Conservation (phyloP, 495 filamentous ascomycete genomes). For the Penicillium lividum region DNA sequence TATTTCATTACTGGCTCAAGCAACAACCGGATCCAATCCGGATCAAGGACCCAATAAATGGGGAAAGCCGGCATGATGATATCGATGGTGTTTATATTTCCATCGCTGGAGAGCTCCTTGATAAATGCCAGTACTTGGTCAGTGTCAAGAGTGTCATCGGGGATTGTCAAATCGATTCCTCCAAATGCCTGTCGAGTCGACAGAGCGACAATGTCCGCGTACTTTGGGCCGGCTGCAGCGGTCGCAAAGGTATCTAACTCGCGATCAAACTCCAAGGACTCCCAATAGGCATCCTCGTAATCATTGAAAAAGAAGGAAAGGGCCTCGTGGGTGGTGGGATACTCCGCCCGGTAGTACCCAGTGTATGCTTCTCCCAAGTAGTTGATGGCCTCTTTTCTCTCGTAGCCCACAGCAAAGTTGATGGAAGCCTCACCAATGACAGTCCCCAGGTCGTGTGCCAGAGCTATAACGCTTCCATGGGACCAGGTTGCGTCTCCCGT, state of each 20-base stretch:
- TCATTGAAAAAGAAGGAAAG: slow-evolving; percentile 47
- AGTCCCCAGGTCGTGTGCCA: slow-evolving; percentile 45
- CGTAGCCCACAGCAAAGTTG: slow-evolving; percentile 51
- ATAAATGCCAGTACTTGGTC: slow-evolving; percentile 49
- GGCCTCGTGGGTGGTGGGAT: slow-evolving; percentile 32
- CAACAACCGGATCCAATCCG: slow-evolving; percentile 50
- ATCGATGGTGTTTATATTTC: slow-evolving; percentile 56
- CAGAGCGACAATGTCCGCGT: slow-evolving; percentile 49
- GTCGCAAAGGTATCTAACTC: slow-evolving; percentile 32
- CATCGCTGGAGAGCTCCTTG: slow-evolving; percentile 55
- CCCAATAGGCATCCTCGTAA: slow-evolving; percentile 37
- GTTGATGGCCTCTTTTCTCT: slow-evolving; percentile 46
- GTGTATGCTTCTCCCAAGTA: slow-evolving; percentile 49
- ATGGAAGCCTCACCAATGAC: slow-evolving; percentile 34
- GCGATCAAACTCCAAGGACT: slow-evolving; percentile 37
- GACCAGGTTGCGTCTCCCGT: slow-evolving; percentile 26
- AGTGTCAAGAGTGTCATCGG: slow-evolving; percentile 42
- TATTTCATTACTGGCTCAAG: slow-evolving; percentile 54
- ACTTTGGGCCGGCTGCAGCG: slow-evolving; percentile 41
- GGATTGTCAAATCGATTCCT: slow-evolving; percentile 49
- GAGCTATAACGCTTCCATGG: slow-evolving; percentile 34
- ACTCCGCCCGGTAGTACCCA: slow-evolving; percentile 44
- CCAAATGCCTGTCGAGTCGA: slow-evolving; percentile 52
- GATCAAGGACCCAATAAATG: slow-evolving; percentile 50
- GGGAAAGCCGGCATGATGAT: slow-evolving; percentile 53